phyloP scores from a whole-genome alignment of 148 eudicot species.

The Rhododendron molle region DNA sequence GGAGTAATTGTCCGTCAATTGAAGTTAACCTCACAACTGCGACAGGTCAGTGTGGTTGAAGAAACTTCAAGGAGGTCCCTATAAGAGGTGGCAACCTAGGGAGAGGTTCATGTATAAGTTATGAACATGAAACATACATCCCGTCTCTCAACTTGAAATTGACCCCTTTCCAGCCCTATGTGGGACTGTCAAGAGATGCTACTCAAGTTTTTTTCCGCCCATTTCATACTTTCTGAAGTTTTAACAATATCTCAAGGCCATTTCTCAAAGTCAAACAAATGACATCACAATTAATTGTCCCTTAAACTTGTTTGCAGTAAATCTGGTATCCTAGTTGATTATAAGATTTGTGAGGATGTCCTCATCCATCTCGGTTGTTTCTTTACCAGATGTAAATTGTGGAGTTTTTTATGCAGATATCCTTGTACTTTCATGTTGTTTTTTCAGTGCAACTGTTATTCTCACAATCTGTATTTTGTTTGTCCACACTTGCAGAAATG shows the following conservation, averaged over 20 bases:
- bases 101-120: neutral
- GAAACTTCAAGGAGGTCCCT: neutral
- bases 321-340: neutral
- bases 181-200: neutral
- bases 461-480: neutral
- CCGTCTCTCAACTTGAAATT: neutral
- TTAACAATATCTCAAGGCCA: neutral
- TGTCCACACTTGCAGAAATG: conserved; percentile 53
- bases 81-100: neutral
- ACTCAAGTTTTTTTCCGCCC: neutral
- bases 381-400: neutral
- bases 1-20: neutral
- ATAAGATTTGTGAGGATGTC: neutral
- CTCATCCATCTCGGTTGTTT: neutral
- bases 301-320: neutral
- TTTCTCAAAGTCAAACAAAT: neutral
- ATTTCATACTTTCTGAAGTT: neutral
- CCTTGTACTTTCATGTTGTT: neutral
- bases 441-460: neutral
- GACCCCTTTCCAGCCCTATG: neutral
- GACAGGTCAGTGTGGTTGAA: neutral
- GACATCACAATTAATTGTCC: neutral
- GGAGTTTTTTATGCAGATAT: neutral
- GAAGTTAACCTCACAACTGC: neutral
- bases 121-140: neutral